Evolutionary conservation across 495 filamentous ascomycete genomes (phyloP), one percentile per base, ranked within the genome.

Genomic region (Talaromyces trachyspermus): DNA sequence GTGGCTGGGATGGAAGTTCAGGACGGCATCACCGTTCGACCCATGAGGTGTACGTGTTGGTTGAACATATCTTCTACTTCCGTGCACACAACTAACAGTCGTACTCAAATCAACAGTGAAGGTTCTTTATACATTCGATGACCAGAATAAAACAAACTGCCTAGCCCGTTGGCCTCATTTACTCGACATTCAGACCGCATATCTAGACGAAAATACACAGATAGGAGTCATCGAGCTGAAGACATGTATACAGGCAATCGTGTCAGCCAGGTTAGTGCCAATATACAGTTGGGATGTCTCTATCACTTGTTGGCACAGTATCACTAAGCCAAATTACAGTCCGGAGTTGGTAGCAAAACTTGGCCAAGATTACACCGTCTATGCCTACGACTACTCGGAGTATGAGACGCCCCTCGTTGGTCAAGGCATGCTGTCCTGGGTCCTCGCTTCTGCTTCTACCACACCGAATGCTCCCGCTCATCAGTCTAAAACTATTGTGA

Each of bases 351-450:
- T 95, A 43, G 83, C 85, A 32, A 80, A 84, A 50, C 72, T 85
- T 27, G 88, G 89, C 44, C 86, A 82, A 52, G 94, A 98, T 66
- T 97, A 94, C 58, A 95, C 88, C 10, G 82, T 98, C 47, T 98
- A 98, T 65, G 91, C 92, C 17, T 89, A 87, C 66, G 92, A 98
- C 58, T 97, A 89, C 64, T 97, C 92, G 5, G 92, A 98, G 65
- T 84, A 85, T 48, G 89, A 95, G 52, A 85, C 82, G 5, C 92
- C 92, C 38, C 77, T 96, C 48, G 91, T 96, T 9, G 92, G 92
- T 14, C 94, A 96, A 62, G 92, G 92, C 46, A 87, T 97, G 86
- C 75, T 98, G 18, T 97, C 92, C 48, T 85, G 85, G 79, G 82
- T 82, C 25, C 73, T 98, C 41, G 80, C 82, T 25, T 78, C 77